Evolutionary conservation across 1,284 basidiomycete genomes (phyloP).

Genomic region (Malassezia cuniculi): DNA sequence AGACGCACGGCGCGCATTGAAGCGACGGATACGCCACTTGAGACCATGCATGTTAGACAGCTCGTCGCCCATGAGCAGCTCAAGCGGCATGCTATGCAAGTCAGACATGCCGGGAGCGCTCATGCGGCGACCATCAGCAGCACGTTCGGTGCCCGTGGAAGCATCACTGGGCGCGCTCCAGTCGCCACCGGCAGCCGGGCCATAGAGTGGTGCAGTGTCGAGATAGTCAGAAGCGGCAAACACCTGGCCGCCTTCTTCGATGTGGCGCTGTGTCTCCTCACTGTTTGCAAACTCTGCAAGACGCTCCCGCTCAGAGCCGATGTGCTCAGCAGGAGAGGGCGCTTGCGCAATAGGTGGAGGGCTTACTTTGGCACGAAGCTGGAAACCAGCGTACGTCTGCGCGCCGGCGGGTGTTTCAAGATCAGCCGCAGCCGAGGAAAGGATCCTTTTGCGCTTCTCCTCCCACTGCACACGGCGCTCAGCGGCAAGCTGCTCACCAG

Average conservation of each 20-base stretch:
- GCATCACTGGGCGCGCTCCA: slow-evolving; percentile 20
- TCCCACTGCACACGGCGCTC: slow-evolving; percentile 15
- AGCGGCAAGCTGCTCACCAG: slow-evolving; percentile 20
- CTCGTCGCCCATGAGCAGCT: slow-evolving; percentile 38
- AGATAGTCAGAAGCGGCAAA: slow-evolving; percentile 40
- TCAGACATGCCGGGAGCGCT: slow-evolving; percentile 16
- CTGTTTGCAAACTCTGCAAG: slow-evolving; percentile 24
- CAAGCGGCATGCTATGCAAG: slow-evolving; percentile 40
- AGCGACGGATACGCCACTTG: slow-evolving; percentile 37
- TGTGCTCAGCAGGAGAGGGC: slow-evolving; percentile 29
- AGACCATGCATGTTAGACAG: slow-evolving; percentile 33
- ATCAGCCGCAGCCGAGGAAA: no score
- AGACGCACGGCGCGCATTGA: slow-evolving; percentile 20
- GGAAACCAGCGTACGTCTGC: slow-evolving; percentile 25
- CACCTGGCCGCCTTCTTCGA: slow-evolving; percentile 26
- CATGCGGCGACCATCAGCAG: slow-evolving; percentile 15
- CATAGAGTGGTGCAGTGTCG: slow-evolving; percentile 29
- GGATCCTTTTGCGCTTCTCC: no score
- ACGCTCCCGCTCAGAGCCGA: slow-evolving; percentile 15
- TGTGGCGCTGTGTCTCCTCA: slow-evolving; percentile 18
- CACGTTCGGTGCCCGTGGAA: slow-evolving; percentile 1
- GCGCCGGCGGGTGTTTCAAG: slow-evolving; percentile 18
- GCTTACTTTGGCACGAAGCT: slow-evolving; percentile 13
- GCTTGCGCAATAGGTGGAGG: slow-evolving; percentile 36
- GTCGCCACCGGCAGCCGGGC: slow-evolving; percentile 32